Evolutionary conservation across 148 eudicot species (phyloP).

Genomic region (Amaranthus palmeri): DNA sequence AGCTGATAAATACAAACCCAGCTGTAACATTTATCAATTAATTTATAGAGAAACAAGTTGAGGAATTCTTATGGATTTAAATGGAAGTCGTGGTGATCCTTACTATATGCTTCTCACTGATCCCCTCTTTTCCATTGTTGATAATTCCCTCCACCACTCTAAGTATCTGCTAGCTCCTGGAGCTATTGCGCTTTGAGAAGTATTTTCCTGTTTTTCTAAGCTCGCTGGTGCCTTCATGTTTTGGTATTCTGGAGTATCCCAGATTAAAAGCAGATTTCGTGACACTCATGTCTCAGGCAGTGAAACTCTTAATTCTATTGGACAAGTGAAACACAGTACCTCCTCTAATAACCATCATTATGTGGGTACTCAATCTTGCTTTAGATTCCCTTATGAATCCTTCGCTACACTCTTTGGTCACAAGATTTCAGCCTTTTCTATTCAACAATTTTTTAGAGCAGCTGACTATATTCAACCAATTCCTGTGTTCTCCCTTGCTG

Average conservation of each 20-base stretch:
- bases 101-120: conserved; percentile 35
- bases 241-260: conserved; percentile 47
- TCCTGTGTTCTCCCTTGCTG: conserved; percentile 55
- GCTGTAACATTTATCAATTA: not conserved
- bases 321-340: conserved; percentile 26
- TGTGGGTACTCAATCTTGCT: conserved; percentile 25
- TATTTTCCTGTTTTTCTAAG: conserved; percentile 50
- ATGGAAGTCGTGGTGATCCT: conserved; percentile 38
- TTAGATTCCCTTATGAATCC: conserved; percentile 27
- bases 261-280: conserved; percentile 17
- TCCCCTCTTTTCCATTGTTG: conserved; percentile 44
- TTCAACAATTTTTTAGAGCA: conserved; percentile 31
- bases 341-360: conserved; percentile 24
- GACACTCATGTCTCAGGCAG: conserved; percentile 23
- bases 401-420: conserved; percentile 22
- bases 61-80: conserved; percentile 26
- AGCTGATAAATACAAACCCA: too few species aligned
- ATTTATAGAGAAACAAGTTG: not conserved
- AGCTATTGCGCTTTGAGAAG: conserved; percentile 41
- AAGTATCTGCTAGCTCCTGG: conserved; percentile 37
- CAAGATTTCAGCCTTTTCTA: conserved; percentile 43
- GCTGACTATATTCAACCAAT: conserved; percentile 39
- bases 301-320: conserved; percentile 13
- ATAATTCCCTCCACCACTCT: conserved; percentile 37
- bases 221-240: conserved; percentile 45